Percentiles rank a stretch among this genome's conserved stretches.
Evolutionary conservation across 345 rosid species (phyloP).

Genomic region (Acer saccharum): DNA sequence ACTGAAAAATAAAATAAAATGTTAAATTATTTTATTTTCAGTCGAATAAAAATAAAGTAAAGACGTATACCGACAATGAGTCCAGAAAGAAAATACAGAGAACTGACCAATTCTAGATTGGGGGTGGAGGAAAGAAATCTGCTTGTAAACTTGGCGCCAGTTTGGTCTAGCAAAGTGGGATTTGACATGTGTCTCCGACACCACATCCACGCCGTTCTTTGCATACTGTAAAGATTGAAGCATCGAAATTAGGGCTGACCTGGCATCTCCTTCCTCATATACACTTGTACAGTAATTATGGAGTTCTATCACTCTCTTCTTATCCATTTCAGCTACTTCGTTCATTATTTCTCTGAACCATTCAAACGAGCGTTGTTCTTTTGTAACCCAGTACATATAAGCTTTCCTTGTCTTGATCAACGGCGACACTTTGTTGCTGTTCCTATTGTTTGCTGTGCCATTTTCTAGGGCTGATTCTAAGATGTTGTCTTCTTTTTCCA

Average conservation of each 20-base stretch:
- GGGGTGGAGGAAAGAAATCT: conserved; percentile 58
- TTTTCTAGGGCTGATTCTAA: conserved; percentile 22
- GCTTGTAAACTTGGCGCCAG: conserved; percentile 88
- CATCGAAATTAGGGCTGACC: conserved; percentile 87
- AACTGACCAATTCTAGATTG: conserved; percentile 62
- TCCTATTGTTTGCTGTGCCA: neutral
- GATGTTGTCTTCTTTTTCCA: conserved; percentile 30
- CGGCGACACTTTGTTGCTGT: conserved; percentile 24
- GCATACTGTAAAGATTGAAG: conserved; percentile 83
- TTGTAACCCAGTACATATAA: conserved; percentile 89
- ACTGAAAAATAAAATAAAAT: too few relatives aligned
- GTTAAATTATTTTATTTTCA: too few relatives aligned
- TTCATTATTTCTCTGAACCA: conserved; percentile 96
- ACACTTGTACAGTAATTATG: conserved; percentile 93
- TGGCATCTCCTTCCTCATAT: conserved; percentile 90
- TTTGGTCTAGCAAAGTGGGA: conserved; percentile 88
- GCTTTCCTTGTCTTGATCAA: conserved; percentile 66
- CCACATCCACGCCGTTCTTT: conserved; percentile 85
- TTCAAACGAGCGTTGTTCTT: conserved; percentile 90
- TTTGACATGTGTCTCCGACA: conserved; percentile 82
- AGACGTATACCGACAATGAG: too few relatives aligned
- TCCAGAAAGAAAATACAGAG: conserved; percentile 3
- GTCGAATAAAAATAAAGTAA: too few relatives aligned
- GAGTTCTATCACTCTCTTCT: conserved; percentile 65
- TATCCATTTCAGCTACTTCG: conserved; percentile 80